Evolutionary conservation across 106 monocot genomes (phyloP), one percentile per base, ranked within the genome.

Genomic region (Posidonia australis): DNA sequence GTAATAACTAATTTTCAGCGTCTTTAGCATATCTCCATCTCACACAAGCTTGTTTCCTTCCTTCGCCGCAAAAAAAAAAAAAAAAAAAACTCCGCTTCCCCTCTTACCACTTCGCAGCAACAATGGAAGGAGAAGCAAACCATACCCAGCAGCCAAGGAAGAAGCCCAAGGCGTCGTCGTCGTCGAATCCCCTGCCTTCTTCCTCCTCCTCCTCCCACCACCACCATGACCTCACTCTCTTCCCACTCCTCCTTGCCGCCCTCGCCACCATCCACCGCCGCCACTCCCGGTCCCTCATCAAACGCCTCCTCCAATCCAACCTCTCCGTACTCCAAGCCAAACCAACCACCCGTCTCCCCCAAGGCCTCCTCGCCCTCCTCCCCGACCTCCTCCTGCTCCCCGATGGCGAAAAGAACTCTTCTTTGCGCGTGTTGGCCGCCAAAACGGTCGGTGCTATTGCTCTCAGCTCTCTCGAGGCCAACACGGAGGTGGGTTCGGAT

Each of bases 391-490:
- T 86, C 67, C 36, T 41, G 14, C 52, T 67, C 55, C 10, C 21
- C 16, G 3, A 12, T 3, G 10, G 14, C 25, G 1, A 20, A 24
- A 55, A 26, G 55, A 24, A 25, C 25, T 10, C 24, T 10, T 26
- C 55, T 55, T n/a, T 24, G 25, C n/a, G 24, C 1, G 55, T 25
- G 55, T 24, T 55, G 55, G 24, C 21, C 10, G 24, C 55, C 2
- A 13, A 55, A 26, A 26, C 22, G 55, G 13, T 55, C 55, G 80
- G 86, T 2, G 72, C 79, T 1, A 61, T 74, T 3, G 67, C 79
- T 25, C 64, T 86, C 30, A 68, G 28, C 31, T 80, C 77, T 28
- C n/a, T 86, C 29, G 80, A 82, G 32, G 58, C 69, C 22, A 82
- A 80, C 32, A 48, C 30, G n/a, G 63, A 26, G 10, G 13, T 86